Base-by-base conservation (phyloP, 1,284 basidiomycete species). In the Schizophyllum amplum region DNA sequence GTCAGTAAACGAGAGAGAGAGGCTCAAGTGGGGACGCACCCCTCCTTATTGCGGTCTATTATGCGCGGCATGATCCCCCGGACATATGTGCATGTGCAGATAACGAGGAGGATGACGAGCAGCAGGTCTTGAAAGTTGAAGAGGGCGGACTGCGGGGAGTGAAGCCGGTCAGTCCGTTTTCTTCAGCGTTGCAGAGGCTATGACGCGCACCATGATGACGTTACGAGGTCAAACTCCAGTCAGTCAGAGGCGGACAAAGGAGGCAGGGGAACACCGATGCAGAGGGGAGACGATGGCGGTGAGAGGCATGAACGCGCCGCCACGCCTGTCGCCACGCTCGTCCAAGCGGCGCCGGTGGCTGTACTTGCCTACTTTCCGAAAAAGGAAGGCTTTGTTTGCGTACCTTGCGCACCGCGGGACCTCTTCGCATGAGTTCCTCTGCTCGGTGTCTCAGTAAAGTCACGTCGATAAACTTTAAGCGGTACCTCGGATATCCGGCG, bases 101-200 rank as follows among this genome's bases (percentile, higher is more conserved):
- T 94, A 68, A 91, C 78, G 54, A 99, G 83, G 17, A 99, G 81
- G 61, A 98, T 87, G 68, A 97, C 94, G 64, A 97, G 85, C 13
- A 99, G 81, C 20, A 99, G 82, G 0, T 94, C 95, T 72, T 96
- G 90, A 69, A 99, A 99, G 76, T 98, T 96, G 84, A 99, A 98
- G 42, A 99, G 80, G 5, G 97, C 96, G 51, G 95, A 96, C 95
- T 98, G 52, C n/a, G n/a, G n/a, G n/a, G 21, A 50, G n/a, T n/a
- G 3, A 17, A 9, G 7, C 7, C 17, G 33, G n/a, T n/a, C n/a
- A n/a, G n/a, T 13, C 7, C 13, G 11, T 42, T n/a, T n/a, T n/a
- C n/a, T n/a, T n/a, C n/a, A n/a, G n/a, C n/a, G n/a, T n/a, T n/a
- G n/a, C n/a, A n/a, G n/a, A n/a, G n/a, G n/a, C n/a, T n/a, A n/a